Evolutionary conservation across 805 yeast genomes (phyloP).

Genomic region (Helenozyma rhizophorensis): DNA sequence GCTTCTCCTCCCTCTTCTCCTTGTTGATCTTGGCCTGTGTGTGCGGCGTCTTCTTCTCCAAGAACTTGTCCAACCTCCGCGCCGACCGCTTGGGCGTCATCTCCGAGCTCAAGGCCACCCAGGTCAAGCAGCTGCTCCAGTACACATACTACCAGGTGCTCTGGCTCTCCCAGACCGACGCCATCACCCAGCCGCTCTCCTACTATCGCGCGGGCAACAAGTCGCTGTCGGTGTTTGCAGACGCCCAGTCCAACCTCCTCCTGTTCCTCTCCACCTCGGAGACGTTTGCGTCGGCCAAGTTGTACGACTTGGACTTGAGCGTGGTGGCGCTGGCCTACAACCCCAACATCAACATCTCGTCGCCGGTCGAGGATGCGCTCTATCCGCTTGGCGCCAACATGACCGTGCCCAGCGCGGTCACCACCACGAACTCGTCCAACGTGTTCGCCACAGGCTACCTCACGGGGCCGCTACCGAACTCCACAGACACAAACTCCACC

Average conservation of each 20-base stretch:
- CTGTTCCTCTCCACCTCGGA: constrained; percentile 64
- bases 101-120: constrained; percentile 77
- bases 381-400: constrained; percentile 49
- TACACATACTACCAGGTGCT: constrained; percentile 63
- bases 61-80: constrained; percentile 55
- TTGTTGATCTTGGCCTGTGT: constrained; percentile 70
- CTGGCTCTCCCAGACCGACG: constrained; percentile 58
- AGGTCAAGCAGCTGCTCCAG: constrained; percentile 63
- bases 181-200: constrained; percentile 56
- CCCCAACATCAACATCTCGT: constrained; percentile 22
- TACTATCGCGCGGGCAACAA: constrained; percentile 70
- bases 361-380: constrained; percentile 31
- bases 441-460: constrained; percentile 28
- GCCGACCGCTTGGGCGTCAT: constrained; percentile 72
- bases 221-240: constrained; percentile 39
- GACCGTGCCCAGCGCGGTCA: constrained; percentile 40
- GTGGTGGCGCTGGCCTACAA: constrained; percentile 39
- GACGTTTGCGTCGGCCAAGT: constrained; percentile 55
- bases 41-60: constrained; percentile 67
- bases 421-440: constrained; percentile 12
- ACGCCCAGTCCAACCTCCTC: constrained; percentile 44
- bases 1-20: constrained; percentile 65
- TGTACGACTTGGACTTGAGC: constrained; percentile 59
- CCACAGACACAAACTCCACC: constrained; percentile 17
- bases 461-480: constrained; percentile 61